phyloP scores from a whole-genome alignment of 352 stramenopile genomes.

The Globisporangium radiosum region DNA sequence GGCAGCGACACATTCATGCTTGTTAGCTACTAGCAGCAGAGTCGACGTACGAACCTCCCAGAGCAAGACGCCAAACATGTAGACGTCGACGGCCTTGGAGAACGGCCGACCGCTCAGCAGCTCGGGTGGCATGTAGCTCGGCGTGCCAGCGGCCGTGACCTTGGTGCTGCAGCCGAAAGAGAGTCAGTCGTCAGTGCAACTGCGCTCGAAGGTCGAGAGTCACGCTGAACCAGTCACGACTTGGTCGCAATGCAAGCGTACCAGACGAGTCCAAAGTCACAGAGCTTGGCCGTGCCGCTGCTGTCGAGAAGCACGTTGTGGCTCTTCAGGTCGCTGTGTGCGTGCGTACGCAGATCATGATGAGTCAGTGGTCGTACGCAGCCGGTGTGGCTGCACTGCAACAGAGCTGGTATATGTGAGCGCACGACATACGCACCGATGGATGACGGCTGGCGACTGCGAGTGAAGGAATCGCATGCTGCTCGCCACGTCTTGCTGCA shows the following conservation, averaged over 20 bases:
- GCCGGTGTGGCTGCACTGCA: neutral
- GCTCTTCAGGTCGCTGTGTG: slow-evolving; percentile 82
- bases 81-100: slow-evolving; percentile 89
- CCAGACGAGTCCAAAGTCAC: slow-evolving; percentile 88
- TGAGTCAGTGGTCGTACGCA: neutral
- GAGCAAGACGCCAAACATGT: slow-evolving; percentile 90
- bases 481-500: slow-evolving; percentile 62
- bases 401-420: neutral
- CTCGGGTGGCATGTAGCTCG: slow-evolving; percentile 86
- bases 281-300: slow-evolving; percentile 80
- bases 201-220: too few relatives aligned
- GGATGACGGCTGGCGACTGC: slow-evolving; percentile 74
- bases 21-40: neutral
- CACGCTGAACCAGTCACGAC: neutral
- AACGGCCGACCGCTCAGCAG: slow-evolving; percentile 78
- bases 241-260: slow-evolving; percentile 12
- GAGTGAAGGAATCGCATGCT: slow-evolving; percentile 89
- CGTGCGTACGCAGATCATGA: neutral
- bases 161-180: slow-evolving; percentile 42
- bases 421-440: slow-evolving; percentile 34
- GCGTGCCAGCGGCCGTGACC: slow-evolving; percentile 79
- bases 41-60: slow-evolving; percentile 58
- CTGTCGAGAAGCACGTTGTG: slow-evolving; percentile 81
- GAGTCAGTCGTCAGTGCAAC: neutral
- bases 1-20: too few relatives aligned